Percentiles rank a stretch among this genome's conserved stretches.
These are phyloP conservation scores for Byssochlamys sp. DNA, from an alignment of 2,329 filamentous ascomycete species.

Conservation along the genomic window DNA sequence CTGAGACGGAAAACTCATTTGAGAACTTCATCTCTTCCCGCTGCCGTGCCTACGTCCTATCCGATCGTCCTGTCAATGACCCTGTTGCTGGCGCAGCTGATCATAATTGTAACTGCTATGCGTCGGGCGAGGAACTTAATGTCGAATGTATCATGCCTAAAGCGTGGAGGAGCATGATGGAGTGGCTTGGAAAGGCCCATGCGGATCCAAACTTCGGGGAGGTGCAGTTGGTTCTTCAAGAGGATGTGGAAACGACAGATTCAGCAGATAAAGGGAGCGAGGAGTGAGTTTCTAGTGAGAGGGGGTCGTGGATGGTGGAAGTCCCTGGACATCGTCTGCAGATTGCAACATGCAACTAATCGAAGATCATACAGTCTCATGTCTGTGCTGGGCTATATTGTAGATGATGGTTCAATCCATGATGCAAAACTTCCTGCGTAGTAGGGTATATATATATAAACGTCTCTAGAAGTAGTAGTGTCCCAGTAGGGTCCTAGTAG, in stretches of 20 bases:
- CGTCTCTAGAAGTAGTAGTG: background rate
- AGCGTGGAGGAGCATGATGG: constrained; percentile 46
- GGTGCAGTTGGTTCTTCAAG: constrained; percentile 20
- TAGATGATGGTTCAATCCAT: background rate
- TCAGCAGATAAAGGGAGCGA: background rate
- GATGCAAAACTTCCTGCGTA: background rate
- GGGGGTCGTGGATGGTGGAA: too few species aligned
- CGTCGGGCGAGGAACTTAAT: constrained; percentile 52
- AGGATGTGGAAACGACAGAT: constrained; percentile 13
- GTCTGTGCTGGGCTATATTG: background rate
- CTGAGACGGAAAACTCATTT: constrained; percentile 13
- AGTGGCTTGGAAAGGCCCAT: constrained; percentile 53
- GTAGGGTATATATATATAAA: background rate
- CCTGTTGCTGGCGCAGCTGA: constrained; percentile 46
- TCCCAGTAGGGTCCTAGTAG: background rate
- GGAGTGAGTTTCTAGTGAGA: background rate
- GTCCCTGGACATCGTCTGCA: too few species aligned
- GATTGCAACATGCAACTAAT: too few species aligned
- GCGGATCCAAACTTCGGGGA: constrained; percentile 34
- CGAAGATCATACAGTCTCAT: too few species aligned
- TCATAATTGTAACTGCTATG: constrained; percentile 58
- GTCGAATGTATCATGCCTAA: constrained; percentile 54
- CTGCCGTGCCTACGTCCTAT: constrained; percentile 53
- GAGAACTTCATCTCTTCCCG: constrained; percentile 40
- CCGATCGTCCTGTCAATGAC: constrained; percentile 41